These are phyloP conservation scores for Euclidium syriacum DNA, from an alignment of 345 rosid species.

Conservation along the genomic window DNA sequence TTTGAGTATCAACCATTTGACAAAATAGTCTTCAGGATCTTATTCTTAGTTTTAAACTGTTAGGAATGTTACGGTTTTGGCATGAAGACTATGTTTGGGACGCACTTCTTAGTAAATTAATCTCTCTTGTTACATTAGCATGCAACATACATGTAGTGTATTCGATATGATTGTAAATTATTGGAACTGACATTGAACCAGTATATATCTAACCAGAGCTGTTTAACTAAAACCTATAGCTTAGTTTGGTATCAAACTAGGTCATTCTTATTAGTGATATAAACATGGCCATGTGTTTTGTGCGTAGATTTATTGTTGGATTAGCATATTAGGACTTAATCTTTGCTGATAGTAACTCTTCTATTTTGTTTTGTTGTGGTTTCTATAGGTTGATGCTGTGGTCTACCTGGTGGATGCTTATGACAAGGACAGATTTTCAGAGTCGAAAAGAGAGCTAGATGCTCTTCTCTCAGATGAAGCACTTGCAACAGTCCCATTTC, in stretches of 20 bases:
- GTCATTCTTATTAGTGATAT: not conserved
- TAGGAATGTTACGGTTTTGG: not conserved
- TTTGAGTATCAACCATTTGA: not conserved
- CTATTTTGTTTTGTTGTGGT: not conserved
- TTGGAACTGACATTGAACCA: not conserved
- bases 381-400: conserved; percentile 68
- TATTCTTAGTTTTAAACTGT: not conserved
- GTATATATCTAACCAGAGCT: not conserved
- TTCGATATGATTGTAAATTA: not conserved
- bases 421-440: conserved; percentile 59
- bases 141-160: not conserved
- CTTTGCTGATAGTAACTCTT: not conserved
- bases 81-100: not conserved
- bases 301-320: not conserved
- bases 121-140: not conserved
- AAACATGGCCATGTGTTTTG: not conserved
- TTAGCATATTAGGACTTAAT: not conserved
- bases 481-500: conserved; percentile 56
- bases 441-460: conserved; percentile 59
- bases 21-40: not conserved
- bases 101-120: not conserved
- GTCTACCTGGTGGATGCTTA: conserved; percentile 69
- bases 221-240: not conserved
- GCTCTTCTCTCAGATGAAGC: conserved; percentile 64
- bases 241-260: not conserved